phyloP scores from a whole-genome alignment of 2,329 filamentous ascomycete genomes.

The Fusarium pseudoanthophilum region DNA sequence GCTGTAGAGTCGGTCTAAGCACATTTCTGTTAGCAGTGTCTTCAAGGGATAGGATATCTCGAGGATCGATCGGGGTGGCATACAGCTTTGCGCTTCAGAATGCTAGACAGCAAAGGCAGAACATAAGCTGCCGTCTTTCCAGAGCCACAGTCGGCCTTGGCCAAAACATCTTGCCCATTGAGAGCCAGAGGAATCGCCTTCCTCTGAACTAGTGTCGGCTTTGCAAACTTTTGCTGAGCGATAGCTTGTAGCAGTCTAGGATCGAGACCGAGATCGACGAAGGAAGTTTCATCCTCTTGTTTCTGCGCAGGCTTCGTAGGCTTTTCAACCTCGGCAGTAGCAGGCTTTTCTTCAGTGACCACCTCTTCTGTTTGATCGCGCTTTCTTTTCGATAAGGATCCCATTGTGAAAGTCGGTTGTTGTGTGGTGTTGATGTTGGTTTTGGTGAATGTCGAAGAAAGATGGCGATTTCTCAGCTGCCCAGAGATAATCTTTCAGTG shows the following conservation, averaged over 20 bases:
- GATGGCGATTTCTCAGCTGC: conserved; percentile 37
- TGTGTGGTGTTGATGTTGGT: not conserved
- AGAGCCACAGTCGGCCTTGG: conserved; percentile 92
- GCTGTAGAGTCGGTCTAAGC: conserved; percentile 60
- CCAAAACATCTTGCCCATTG: conserved; percentile 88
- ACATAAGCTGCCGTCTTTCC: conserved; percentile 98
- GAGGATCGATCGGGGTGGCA: conserved; percentile 14
- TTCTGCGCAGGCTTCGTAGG: conserved; percentile 38
- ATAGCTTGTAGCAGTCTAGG: conserved; percentile 86
- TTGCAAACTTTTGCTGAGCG: conserved; percentile 82
- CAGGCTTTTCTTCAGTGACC: conserved; percentile 44
- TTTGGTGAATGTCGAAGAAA: conserved; percentile 22
- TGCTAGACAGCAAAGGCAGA: conserved; percentile 85
- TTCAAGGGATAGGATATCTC: not conserved
- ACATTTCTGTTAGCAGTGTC: conserved; percentile 9
- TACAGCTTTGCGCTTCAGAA: conserved; percentile 81
- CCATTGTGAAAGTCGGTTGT: conserved; percentile 52
- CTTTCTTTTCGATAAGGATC: conserved; percentile 64
- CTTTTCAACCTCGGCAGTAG: conserved; percentile 44
- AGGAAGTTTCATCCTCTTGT: conserved; percentile 61
- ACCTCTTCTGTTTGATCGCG: conserved; percentile 66
- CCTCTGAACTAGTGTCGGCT: conserved; percentile 88
- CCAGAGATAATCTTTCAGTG: conserved; percentile 25
- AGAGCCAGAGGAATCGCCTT: conserved; percentile 89
- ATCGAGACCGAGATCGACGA: conserved; percentile 83